Evolutionary conservation across 1,284 basidiomycete genomes (phyloP), one percentile per base, ranked within the genome.

Genomic region (Sporisorium sorghi): DNA sequence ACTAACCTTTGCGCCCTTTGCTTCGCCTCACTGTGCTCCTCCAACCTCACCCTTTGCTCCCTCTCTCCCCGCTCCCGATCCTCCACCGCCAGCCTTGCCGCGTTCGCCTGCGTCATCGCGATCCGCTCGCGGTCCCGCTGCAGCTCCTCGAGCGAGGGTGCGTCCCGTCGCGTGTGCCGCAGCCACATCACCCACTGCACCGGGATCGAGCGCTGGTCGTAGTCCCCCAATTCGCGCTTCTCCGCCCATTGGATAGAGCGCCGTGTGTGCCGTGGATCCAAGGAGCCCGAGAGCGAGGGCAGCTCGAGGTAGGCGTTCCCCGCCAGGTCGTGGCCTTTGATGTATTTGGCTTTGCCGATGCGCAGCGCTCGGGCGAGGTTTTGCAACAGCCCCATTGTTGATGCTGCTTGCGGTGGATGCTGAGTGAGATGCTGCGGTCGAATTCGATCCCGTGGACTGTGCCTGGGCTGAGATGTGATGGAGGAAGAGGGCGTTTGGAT

Each of bases 141-240:
- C 24, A 75, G 30, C 42, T 75, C 80, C 42, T 81, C 69, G 21
- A 83, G 75, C 7, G 58, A 58, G 0, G 82, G 82, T 8, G 82
- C 55, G 0, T 72, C 44, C 14, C 73, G 24, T 1, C 82, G 50
- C 4, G 82, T 83, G 39, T 83, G 82, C 10, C 82, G 57, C 53
- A 83, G 67, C 82, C 82, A 83, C 56, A 78, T 78, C 28, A 73
- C 70, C 82, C 82, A 83, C 55, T 83, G 82, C 7, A 80, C 76
- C 6, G 82, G 81, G 21, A 83, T 70, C 8, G 70, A 68, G 24
- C 66, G 57, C 39, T 80, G 82, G 46, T 81, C 80, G 50, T 81
- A 79, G 52, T 82, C 80, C 14, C 68, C 74, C 19, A 64, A 40
- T 32, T 78, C 63, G 17, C 40, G 40, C 11, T 79, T 78, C 37